A percentile compares a stretch with the other conserved stretches of the same genome.
Evolutionary conservation across 352 stramenopile genomes (phyloP).

Genomic region (Pythium brachiatum): DNA sequence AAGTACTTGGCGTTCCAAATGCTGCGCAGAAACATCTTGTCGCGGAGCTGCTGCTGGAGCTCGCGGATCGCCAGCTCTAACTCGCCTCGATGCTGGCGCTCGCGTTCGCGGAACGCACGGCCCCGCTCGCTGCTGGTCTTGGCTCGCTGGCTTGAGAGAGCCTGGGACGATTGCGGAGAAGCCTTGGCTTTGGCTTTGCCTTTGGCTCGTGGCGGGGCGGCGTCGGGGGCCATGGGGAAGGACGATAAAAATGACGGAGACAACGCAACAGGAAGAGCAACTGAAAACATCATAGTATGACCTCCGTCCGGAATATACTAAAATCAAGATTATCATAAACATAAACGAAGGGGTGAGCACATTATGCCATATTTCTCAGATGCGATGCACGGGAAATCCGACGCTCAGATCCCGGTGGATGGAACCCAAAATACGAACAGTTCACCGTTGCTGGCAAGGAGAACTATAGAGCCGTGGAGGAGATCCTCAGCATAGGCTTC

Average conservation of each 20-base stretch:
- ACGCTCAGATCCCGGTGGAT: no score
- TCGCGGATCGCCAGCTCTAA: background rate
- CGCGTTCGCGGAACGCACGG: slow-evolving; percentile 12
- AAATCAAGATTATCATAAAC: no score
- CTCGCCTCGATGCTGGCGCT: background rate
- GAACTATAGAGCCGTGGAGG: no score
- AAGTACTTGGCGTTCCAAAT: slow-evolving; percentile 17
- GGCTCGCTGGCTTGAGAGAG: background rate
- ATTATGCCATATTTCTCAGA: no score
- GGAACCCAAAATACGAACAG: no score
- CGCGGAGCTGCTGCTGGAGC: slow-evolving; percentile 5
- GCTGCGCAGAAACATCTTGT: slow-evolving; percentile 10
- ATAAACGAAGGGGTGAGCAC: no score
- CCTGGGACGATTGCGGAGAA: background rate
- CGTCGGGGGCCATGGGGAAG: background rate
- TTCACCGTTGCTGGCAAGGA: no score
- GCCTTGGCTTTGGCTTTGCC: background rate
- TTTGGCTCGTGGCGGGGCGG: no score
- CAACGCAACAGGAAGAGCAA: background rate
- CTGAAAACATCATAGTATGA: background rate
- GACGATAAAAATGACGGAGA: background rate
- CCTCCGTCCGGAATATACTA: no score
- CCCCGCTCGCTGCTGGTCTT: slow-evolving; percentile 24
- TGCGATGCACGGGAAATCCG: no score
- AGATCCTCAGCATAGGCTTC: no score